These are phyloP conservation scores for Blastobotrys serpentis DNA, from an alignment of 1,139 yeast genomes.

Conservation along the genomic window DNA sequence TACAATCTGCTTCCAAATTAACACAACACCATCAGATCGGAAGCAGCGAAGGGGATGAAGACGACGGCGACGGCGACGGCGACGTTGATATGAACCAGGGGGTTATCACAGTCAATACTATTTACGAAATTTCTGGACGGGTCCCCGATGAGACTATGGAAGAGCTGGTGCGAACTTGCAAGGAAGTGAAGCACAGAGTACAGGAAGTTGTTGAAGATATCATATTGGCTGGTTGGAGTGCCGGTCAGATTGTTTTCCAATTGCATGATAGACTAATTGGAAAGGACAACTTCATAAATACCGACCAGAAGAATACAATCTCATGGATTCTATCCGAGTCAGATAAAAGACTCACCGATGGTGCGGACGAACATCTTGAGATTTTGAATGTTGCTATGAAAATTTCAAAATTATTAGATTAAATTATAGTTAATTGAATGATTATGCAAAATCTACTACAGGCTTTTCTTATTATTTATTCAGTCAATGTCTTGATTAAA, in stretches of 20 bases:
- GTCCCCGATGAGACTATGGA: constrained; percentile 59
- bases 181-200: constrained; percentile 34
- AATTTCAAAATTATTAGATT: constrained; percentile 37
- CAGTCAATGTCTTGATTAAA: constrained; percentile 12
- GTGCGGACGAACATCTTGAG: constrained; percentile 89
- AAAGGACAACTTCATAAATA: constrained; percentile 54
- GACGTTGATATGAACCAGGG: constrained; percentile 25
- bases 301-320: constrained; percentile 61
- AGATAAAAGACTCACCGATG: constrained; percentile 74
- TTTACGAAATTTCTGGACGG: constrained; percentile 82
- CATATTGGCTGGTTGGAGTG: constrained; percentile 82
- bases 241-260: constrained; percentile 73
- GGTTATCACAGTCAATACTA: constrained; percentile 45
- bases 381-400: constrained; percentile 66
- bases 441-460: background rate
- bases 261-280: constrained; percentile 67
- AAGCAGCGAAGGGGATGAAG: too few species aligned
- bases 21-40: constrained; percentile 16
- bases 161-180: constrained; percentile 44
- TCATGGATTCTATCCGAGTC: constrained; percentile 68
- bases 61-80: constrained; percentile 31
- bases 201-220: constrained; percentile 53
- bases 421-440: background rate
- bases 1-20: constrained; percentile 82
- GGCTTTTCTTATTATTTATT: constrained; percentile 4